These are phyloP conservation scores for Suillus cothurnatus DNA, from an alignment of 768 basidiomycete species.

Conservation along the genomic window DNA sequence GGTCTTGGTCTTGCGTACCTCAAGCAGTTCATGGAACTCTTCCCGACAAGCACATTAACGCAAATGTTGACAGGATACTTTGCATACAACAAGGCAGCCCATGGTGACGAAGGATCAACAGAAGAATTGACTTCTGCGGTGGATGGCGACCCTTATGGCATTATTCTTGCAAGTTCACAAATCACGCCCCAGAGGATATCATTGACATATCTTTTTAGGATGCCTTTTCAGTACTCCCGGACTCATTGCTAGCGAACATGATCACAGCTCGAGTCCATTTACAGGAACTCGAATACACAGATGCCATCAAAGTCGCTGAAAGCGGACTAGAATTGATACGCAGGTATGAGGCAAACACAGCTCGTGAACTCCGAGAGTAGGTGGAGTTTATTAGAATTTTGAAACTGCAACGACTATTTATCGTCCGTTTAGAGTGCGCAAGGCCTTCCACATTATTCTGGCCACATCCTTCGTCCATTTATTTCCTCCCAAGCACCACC, in stretches of 20 bases:
- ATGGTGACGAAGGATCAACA: slow-evolving; percentile 42
- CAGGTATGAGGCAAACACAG: slow-evolving; percentile 57
- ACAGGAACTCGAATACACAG: slow-evolving; percentile 71
- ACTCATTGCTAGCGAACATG: slow-evolving; percentile 68
- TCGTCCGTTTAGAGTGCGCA: slow-evolving; percentile 50
- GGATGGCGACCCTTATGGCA: slow-evolving; percentile 57
- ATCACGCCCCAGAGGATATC: neutral
- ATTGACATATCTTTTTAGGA: slow-evolving; percentile 43
- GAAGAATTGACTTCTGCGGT: slow-evolving; percentile 22
- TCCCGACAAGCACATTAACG: slow-evolving; percentile 61
- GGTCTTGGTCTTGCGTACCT: slow-evolving; percentile 61
- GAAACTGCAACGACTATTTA: neutral
- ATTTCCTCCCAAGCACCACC: slow-evolving; percentile 89
- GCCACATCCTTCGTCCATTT: slow-evolving; percentile 81
- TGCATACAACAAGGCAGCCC: slow-evolving; percentile 51
- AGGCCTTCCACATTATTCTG: slow-evolving; percentile 70
- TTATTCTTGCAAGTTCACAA: slow-evolving; percentile 55
- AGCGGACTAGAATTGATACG: slow-evolving; percentile 61
- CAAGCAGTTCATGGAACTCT: slow-evolving; percentile 61
- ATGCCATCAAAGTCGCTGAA: slow-evolving; percentile 71
- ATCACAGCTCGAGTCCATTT: slow-evolving; percentile 68
- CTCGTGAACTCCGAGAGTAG: slow-evolving; percentile 53
- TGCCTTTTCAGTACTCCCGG: slow-evolving; percentile 47
- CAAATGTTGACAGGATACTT: slow-evolving; percentile 70
- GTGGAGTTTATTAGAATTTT: slow-evolving; percentile 18